These are phyloP conservation scores for Apophysomyces ossiformis DNA, from an alignment of 371 early-diverging fungal species.

Conservation along the genomic window DNA sequence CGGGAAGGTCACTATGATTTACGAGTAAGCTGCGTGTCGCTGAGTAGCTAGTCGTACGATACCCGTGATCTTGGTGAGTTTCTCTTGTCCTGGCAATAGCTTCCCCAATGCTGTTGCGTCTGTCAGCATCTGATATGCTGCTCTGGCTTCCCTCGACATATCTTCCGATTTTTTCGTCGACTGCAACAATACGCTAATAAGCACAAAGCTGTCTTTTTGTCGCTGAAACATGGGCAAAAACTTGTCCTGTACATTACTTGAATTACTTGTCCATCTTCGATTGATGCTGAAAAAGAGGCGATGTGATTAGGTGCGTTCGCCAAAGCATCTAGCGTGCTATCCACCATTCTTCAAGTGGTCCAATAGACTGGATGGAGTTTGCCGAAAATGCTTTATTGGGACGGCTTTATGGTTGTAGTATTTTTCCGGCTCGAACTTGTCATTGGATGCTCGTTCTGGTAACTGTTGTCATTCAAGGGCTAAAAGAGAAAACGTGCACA, in stretches of 20 bases:
- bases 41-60: constrained; percentile 3
- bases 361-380: not conserved
- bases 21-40: not conserved
- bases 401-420: no score
- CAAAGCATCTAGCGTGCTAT: constrained; percentile 31
- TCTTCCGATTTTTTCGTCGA: not conserved
- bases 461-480: no score
- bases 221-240: not conserved
- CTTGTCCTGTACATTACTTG: constrained; percentile 16
- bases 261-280: constrained; percentile 25
- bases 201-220: not conserved
- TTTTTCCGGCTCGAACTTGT: no score
- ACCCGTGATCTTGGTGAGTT: constrained; percentile 31
- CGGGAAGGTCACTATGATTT: constrained; percentile 28
- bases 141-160: constrained; percentile 12
- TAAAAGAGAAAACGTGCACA: no score
- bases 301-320: constrained; percentile 26
- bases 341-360: constrained; percentile 19
- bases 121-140: constrained; percentile 29
- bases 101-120: constrained; percentile 19
- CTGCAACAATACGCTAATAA: not conserved
- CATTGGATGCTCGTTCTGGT: no score
- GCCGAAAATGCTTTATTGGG: no score
- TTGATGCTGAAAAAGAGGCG: constrained; percentile 30
- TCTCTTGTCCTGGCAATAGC: constrained; percentile 27